Conservation (phyloP, 306 rosid genomes). For the Cicer cuneatum region DNA sequence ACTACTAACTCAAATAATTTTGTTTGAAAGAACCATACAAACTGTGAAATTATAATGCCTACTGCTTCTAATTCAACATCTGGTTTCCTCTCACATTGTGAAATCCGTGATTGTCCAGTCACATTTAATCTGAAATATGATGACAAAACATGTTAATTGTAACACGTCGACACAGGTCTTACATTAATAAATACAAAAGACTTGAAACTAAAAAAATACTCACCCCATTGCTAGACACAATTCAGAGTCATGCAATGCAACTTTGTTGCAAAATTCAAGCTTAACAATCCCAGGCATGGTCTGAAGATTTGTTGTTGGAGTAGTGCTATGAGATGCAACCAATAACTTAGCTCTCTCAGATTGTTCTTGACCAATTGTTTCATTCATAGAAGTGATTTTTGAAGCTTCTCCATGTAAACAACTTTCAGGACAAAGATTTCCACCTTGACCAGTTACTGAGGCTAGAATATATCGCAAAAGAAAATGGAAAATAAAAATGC, state of each 20-base stretch:
- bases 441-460: constrained; percentile 38
- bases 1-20: constrained; percentile 15
- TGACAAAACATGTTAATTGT: constrained; percentile 13
- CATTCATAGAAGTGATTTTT: constrained; percentile 43
- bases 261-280: constrained; percentile 45
- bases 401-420: constrained; percentile 45
- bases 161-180: no score
- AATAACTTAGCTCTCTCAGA: constrained; percentile 20
- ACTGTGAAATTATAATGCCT: constrained; percentile 35
- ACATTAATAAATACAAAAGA: not conserved
- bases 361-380: constrained; percentile 42
- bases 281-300: constrained; percentile 35
- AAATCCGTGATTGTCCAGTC: constrained; percentile 43
- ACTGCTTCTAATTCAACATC: constrained; percentile 50
- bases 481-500: not conserved
- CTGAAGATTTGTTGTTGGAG: constrained; percentile 34
- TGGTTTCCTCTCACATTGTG: constrained; percentile 46
- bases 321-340: constrained; percentile 37
- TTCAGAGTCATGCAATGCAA: constrained; percentile 44
- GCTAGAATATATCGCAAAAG: constrained; percentile 42
- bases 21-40: not conserved
- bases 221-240: constrained; percentile 59
- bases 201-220: constrained; percentile 41
- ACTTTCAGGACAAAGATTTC: constrained; percentile 47
- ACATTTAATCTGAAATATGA: constrained; percentile 49